Percentiles rank a stretch among this genome's conserved stretches.
phyloP scores from a whole-genome alignment of 768 basidiomycete species.

The Amanita polypyramis region DNA sequence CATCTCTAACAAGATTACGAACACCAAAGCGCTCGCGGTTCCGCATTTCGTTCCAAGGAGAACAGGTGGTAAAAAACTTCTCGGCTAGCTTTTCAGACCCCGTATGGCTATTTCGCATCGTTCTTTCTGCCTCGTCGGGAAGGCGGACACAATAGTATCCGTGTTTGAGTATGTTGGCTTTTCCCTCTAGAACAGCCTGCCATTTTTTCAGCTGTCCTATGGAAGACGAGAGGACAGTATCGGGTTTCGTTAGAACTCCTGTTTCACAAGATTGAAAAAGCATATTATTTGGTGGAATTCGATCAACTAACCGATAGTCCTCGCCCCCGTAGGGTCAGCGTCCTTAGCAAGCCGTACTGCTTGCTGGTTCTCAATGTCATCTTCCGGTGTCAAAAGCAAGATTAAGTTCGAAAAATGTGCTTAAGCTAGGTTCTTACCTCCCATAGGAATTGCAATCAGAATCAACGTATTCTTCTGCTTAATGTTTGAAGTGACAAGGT shows the following conservation, averaged over 20 bases:
- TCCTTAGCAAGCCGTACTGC: conserved; percentile 43
- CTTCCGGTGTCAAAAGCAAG: conserved; percentile 25
- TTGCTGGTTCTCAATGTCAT: conserved; percentile 57
- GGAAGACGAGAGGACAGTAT: conserved; percentile 36
- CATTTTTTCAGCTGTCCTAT: conserved; percentile 30
- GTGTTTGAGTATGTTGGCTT: conserved; percentile 31
- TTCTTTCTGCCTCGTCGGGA: conserved; percentile 47
- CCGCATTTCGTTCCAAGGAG: conserved; percentile 42
- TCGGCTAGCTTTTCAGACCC: conserved; percentile 27
- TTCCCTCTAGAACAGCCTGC: conserved; percentile 41
- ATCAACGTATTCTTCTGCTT: conserved; percentile 43
- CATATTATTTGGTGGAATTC: background rate
- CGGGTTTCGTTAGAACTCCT: conserved; percentile 70
- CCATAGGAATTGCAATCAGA: conserved; percentile 57
- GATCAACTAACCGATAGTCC: conserved; percentile 48
- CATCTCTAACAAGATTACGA: conserved; percentile 36
- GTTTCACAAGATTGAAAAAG: background rate
- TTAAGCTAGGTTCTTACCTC: conserved; percentile 25
- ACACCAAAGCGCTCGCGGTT: conserved; percentile 43
- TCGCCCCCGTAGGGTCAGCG: conserved; percentile 39
- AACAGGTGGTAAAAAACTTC: conserved; percentile 34
- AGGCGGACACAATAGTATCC: conserved; percentile 63
- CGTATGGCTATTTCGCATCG: conserved; percentile 20
- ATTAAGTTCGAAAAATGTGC: background rate
- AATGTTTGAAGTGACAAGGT: conserved; percentile 40